Conservation (phyloP, 805 yeast genomes). For the Kuraishia ogatae region DNA sequence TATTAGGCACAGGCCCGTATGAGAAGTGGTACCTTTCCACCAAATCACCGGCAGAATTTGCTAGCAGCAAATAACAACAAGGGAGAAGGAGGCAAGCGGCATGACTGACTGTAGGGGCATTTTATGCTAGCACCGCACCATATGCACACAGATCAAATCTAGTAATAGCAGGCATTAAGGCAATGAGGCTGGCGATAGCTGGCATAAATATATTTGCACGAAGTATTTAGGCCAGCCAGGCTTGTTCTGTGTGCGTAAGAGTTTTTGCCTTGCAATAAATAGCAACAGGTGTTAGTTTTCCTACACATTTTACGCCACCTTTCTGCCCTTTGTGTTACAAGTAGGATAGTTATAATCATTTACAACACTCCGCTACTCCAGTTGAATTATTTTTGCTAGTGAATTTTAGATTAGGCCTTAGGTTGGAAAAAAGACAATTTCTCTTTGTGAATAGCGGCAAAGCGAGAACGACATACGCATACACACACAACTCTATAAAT, state of each 20-base stretch:
- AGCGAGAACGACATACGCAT: background rate
- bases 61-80: too few species aligned
- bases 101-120: background rate
- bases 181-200: background rate
- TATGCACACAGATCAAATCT: background rate
- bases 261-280: slow-evolving; percentile 2
- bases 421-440: too few species aligned
- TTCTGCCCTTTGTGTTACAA: background rate
- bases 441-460: background rate
- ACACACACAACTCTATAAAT: background rate
- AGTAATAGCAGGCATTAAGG: background rate
- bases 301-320: slow-evolving; percentile 1
- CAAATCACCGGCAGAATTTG: too few species aligned
- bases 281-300: slow-evolving; percentile 6
- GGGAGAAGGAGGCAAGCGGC: background rate
- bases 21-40: too few species aligned
- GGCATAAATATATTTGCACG: too few species aligned
- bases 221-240: too few species aligned
- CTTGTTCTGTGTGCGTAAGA: background rate
- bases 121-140: background rate
- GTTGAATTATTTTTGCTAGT: too few species aligned
- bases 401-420: too few species aligned
- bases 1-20: too few species aligned
- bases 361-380: background rate
- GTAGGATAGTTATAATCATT: background rate